phyloP scores from a whole-genome alignment of 768 basidiomycete genomes.

The Auriscalpium microsporum region DNA sequence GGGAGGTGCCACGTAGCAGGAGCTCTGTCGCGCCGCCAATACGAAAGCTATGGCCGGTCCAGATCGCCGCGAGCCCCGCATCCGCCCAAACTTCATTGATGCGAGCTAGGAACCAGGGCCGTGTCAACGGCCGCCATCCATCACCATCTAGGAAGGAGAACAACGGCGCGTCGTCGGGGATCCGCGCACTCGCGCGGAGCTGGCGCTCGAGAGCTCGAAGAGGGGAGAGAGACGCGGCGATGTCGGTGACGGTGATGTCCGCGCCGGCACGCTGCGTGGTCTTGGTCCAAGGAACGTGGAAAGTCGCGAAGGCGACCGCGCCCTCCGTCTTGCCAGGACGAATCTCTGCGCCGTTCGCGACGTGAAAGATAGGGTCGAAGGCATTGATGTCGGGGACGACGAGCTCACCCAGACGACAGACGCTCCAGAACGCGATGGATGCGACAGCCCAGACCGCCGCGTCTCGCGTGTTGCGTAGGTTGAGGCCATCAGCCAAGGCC shows the following conservation, averaged over 20 bases:
- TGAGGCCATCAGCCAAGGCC: not conserved
- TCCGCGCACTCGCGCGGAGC: not conserved
- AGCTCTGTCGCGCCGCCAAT: slow-evolving; percentile 19
- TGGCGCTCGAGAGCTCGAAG: not conserved
- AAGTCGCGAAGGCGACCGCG: not conserved
- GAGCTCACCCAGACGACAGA: too few relatives aligned
- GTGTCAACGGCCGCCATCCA: slow-evolving; percentile 2
- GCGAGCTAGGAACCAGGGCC: slow-evolving; percentile 3
- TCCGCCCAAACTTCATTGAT: slow-evolving; percentile 11
- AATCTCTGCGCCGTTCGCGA: not conserved
- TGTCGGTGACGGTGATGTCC: not conserved
- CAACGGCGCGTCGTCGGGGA: not conserved
- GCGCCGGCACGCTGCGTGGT: not conserved
- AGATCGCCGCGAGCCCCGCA: not conserved
- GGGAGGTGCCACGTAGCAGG: slow-evolving; percentile 12
- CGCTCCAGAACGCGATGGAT: too few relatives aligned
- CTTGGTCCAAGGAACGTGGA: not conserved
- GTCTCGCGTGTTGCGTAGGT: not conserved
- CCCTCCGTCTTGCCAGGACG: not conserved
- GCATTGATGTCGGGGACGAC: too few relatives aligned
- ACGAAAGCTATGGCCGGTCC: slow-evolving; percentile 17
- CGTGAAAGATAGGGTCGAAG: not conserved
- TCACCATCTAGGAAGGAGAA: not conserved
- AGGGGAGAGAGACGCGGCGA: not conserved
- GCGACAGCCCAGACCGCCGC: too few relatives aligned